Conservation (phyloP, 768 basidiomycete species). For the Xerocomellus chrysenteron region DNA sequence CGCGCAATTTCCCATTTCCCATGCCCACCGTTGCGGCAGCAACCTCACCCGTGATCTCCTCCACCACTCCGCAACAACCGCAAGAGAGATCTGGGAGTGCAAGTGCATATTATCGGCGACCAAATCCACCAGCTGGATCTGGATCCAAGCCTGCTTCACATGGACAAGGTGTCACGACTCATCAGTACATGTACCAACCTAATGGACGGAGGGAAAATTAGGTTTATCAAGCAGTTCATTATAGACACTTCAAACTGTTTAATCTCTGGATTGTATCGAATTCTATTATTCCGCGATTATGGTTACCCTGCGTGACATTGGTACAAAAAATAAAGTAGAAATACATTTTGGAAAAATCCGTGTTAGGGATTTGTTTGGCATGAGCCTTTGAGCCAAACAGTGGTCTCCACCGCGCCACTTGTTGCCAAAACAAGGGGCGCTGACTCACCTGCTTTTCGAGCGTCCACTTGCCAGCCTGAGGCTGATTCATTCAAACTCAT, state of each 20-base stretch:
- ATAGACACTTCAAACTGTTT: constrained; percentile 2
- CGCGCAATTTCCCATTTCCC: constrained; percentile 55
- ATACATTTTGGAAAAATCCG: neutral
- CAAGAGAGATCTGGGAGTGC: constrained; percentile 29
- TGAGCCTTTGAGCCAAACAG: constrained; percentile 27
- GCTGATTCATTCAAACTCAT: constrained; percentile 19
- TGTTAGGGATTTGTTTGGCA: constrained; percentile 24
- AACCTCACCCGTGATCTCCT: constrained; percentile 54
- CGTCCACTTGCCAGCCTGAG: constrained; percentile 11
- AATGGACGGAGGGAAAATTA: constrained; percentile 38
- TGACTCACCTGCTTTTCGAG: constrained; percentile 24
- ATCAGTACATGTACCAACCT: constrained; percentile 48
- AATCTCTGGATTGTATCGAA: constrained; percentile 6
- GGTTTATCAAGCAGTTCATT: neutral
- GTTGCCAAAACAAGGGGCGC: constrained; percentile 20
- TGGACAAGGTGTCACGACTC: constrained; percentile 27
- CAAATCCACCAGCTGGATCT: constrained; percentile 27
- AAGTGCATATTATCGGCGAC: constrained; percentile 57
- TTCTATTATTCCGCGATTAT: constrained; percentile 15
- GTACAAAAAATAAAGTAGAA: constrained; percentile 1
- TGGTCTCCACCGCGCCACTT: constrained; percentile 6
- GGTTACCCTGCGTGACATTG: constrained; percentile 15
- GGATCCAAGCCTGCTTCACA: constrained; percentile 27
- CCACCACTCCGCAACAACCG: constrained; percentile 40
- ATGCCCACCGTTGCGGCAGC: constrained; percentile 71